Evolutionary conservation across 805 yeast genomes (phyloP).

Genomic region (Kuraishia borneana): DNA sequence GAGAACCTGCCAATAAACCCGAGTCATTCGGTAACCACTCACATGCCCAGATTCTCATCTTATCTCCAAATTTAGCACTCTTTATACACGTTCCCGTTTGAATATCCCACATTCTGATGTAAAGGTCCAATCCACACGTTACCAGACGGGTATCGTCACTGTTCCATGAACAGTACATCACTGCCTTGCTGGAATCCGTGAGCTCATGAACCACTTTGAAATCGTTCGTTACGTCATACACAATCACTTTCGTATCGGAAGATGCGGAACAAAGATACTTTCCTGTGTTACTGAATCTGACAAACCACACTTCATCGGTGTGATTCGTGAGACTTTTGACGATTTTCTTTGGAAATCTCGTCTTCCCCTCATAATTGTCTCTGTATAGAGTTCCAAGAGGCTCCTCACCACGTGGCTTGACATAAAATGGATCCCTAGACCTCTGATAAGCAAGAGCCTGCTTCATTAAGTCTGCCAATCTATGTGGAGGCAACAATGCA

Average conservation of each 20-base stretch:
- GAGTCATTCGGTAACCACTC: constrained; percentile 56
- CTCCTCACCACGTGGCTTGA: not conserved
- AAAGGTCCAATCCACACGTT: constrained; percentile 63
- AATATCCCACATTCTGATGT: constrained; percentile 61
- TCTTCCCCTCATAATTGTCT: constrained; percentile 1
- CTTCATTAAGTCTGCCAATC: not conserved
- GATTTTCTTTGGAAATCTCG: constrained; percentile 35
- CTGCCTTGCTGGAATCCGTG: constrained; percentile 36
- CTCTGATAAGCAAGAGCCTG: constrained; percentile 1
- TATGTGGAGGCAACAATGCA: constrained; percentile 1
- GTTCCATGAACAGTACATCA: constrained; percentile 67
- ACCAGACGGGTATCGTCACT: constrained; percentile 56
- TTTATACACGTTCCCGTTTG: constrained; percentile 19
- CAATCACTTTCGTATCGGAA: constrained; percentile 47
- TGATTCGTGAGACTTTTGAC: constrained; percentile 40
- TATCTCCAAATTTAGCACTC: constrained; percentile 7
- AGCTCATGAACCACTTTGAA: constrained; percentile 26
- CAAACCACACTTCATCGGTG: constrained; percentile 74
- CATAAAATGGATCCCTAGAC: constrained; percentile 1
- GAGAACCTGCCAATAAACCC: constrained; percentile 61
- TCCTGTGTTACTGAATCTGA: constrained; percentile 71
- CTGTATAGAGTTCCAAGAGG: not conserved
- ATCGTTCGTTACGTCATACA: constrained; percentile 51
- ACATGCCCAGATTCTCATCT: constrained; percentile 37
- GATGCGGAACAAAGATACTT: constrained; percentile 68